phyloP scores from a whole-genome alignment of 139 green algal genomes.

The Closterium sp. region DNA sequence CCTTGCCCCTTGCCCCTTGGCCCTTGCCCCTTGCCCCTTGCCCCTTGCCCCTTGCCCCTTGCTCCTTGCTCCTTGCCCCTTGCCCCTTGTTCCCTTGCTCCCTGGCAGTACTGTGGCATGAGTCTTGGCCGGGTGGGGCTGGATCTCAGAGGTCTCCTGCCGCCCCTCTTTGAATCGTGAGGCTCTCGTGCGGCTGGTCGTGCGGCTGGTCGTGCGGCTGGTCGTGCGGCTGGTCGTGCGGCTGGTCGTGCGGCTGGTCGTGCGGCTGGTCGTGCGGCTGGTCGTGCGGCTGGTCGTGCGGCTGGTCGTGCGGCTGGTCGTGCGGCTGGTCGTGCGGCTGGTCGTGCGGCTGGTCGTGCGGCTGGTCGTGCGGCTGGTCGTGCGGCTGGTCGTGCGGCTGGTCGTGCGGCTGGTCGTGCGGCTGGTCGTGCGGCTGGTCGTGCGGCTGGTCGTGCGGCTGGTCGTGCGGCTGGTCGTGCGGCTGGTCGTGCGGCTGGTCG shows the following conservation, averaged over 20 bases:
- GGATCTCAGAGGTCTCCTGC: conserved; percentile 86
- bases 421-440: neutral
- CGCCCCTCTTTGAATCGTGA: conserved; percentile 81
- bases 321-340: neutral
- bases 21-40: neutral
- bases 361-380: neutral
- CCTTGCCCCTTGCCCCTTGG: neutral
- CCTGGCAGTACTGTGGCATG: conserved; percentile 80
- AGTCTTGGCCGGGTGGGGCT: conserved; percentile 87
- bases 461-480: neutral
- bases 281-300: neutral
- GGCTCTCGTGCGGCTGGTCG: conserved; percentile 8
- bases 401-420: neutral
- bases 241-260: neutral
- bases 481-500: neutral
- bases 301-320: neutral
- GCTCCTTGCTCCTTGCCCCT: neutral
- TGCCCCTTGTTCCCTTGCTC: neutral
- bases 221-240: neutral
- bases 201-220: too few species aligned
- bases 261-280: neutral
- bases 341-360: neutral
- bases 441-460: neutral
- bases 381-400: neutral
- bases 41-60: neutral